These are phyloP conservation scores for Aspergillus floridensis DNA, from an alignment of 2,329 filamentous ascomycete genomes.

Conservation along the genomic window DNA sequence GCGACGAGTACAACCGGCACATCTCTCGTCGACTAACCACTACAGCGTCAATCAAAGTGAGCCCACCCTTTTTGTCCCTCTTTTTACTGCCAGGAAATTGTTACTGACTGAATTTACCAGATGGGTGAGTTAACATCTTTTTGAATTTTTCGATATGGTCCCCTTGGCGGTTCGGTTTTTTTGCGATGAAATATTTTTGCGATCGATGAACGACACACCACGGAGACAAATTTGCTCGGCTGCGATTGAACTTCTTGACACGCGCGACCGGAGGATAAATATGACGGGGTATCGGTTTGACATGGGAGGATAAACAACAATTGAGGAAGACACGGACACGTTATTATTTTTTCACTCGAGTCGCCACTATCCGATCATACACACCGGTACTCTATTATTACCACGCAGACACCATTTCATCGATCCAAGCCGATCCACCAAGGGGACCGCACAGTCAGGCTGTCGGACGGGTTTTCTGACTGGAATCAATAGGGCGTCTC, in stretches of 20 bases:
- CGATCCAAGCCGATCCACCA: slow-evolving; percentile 8
- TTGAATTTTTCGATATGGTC: slow-evolving; percentile 22
- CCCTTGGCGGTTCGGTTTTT: slow-evolving; percentile 29
- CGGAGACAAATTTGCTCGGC: slow-evolving; percentile 4
- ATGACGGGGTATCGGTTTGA: background rate
- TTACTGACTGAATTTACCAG: slow-evolving; percentile 42
- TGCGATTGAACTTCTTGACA: background rate
- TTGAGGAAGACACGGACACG: background rate
- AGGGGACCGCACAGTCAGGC: background rate
- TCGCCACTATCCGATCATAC: slow-evolving; percentile 12
- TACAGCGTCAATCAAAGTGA: slow-evolving; percentile 56
- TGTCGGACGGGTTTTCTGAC: slow-evolving; percentile 28
- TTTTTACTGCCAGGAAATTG: slow-evolving; percentile 15
- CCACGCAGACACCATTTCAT: slow-evolving; percentile 19
- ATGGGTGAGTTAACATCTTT: slow-evolving; percentile 58
- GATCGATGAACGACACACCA: slow-evolving; percentile 26
- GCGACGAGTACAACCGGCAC: slow-evolving; percentile 36
- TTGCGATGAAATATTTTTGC: slow-evolving; percentile 25
- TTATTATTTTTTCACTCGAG: slow-evolving; percentile 1
- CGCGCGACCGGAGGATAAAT: background rate
- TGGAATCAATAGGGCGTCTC: slow-evolving; percentile 75
- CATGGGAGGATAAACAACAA: slow-evolving; percentile 1
- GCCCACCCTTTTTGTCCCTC: slow-evolving; percentile 16
- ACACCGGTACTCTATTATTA: slow-evolving; percentile 13
- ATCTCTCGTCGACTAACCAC: slow-evolving; percentile 43